phyloP scores from a whole-genome alignment of 2,329 filamentous ascomycete species.

The Pseudogymnoascus sp. region DNA sequence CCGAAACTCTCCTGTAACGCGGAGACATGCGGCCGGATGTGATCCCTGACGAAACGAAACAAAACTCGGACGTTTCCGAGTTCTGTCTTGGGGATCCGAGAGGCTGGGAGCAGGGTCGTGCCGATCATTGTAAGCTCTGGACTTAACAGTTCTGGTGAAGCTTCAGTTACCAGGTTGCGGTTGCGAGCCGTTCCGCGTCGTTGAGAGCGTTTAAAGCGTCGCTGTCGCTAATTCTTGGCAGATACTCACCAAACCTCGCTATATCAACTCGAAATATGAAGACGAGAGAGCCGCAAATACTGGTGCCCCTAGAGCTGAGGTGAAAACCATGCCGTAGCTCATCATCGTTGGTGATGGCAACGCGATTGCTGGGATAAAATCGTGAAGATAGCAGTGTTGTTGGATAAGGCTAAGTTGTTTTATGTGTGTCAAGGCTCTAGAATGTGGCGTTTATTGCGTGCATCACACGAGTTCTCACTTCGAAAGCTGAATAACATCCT shows the following conservation, averaged over 20 bases:
- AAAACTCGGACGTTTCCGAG: background rate
- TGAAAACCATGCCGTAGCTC: background rate
- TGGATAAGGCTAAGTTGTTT: no score
- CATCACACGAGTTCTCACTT: background rate
- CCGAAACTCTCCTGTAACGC: background rate
- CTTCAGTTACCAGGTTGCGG: background rate
- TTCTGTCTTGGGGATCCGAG: background rate
- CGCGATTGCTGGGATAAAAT: background rate
- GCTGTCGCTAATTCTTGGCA: background rate
- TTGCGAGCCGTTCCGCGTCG: background rate
- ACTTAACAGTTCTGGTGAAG: background rate
- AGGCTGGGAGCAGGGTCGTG: background rate
- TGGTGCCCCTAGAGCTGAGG: background rate
- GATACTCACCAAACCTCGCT: background rate
- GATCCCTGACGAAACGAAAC: background rate
- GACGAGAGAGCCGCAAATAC: background rate
- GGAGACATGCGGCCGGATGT: background rate
- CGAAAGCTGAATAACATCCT: background rate
- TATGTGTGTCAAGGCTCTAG: background rate
- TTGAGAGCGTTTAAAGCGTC: background rate
- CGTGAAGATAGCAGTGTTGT: background rate
- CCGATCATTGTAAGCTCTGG: background rate
- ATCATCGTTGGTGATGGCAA: background rate
- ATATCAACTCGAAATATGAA: background rate
- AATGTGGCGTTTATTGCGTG: background rate